phyloP scores from a whole-genome alignment of 768 basidiomycete genomes.

The Rhizopogon roseolus region DNA sequence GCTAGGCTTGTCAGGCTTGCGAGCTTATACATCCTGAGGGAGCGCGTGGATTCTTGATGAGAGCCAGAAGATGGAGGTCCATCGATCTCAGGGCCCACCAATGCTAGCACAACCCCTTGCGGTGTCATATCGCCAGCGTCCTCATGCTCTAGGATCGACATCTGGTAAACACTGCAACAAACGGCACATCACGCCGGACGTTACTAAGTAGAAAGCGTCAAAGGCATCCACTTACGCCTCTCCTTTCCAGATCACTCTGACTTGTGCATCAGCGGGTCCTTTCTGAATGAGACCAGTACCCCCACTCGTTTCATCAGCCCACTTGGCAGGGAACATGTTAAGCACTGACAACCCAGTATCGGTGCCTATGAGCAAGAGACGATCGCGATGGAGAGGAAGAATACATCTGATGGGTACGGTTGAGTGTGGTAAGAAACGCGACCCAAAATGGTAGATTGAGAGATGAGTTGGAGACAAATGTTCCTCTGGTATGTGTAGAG shows the following conservation, averaged over 20 bases:
- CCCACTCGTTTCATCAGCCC: conserved; percentile 41
- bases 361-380: conserved; percentile 71
- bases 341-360: conserved; percentile 78
- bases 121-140: conserved; percentile 52
- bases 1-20: conserved; percentile 70
- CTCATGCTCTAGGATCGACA: conserved; percentile 66
- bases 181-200: neutral
- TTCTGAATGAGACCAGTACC: conserved; percentile 37
- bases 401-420: conserved; percentile 71
- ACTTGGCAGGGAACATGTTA: conserved; percentile 77
- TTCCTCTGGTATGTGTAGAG: conserved; percentile 39
- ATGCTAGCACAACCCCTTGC: conserved; percentile 72
- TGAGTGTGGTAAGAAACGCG: conserved; percentile 79
- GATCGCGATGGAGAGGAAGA: conserved; percentile 62
- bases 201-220: neutral
- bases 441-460: conserved; percentile 74
- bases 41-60: conserved; percentile 51
- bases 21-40: conserved; percentile 80
- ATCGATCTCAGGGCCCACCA: conserved; percentile 63
- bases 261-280: conserved; percentile 69
- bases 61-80: conserved; percentile 33
- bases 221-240: conserved; percentile 52
- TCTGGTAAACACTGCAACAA: conserved; percentile 61
- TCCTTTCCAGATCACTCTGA: conserved; percentile 67
- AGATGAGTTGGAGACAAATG: conserved; percentile 58